phyloP scores from a whole-genome alignment of 1,284 basidiomycete genomes.

The Ustilago loliicola region DNA sequence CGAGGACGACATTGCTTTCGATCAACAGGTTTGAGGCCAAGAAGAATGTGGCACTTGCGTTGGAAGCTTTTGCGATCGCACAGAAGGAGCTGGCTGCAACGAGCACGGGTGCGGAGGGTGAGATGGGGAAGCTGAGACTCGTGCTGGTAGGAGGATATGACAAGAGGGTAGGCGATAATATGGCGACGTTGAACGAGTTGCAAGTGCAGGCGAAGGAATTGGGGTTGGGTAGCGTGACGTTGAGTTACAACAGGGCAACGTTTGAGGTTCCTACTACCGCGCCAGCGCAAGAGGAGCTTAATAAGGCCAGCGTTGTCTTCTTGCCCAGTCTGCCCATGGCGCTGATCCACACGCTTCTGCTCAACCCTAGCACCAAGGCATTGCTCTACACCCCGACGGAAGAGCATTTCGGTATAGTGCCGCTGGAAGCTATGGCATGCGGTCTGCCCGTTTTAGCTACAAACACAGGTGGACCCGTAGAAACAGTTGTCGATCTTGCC shows the following conservation, averaged over 20 bases:
- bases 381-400: constrained; percentile 93
- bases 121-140: constrained; percentile 40
- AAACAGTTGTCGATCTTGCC: constrained; percentile 80
- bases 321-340: constrained; percentile 63
- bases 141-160: constrained; percentile 80
- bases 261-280: constrained; percentile 66
- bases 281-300: constrained; percentile 32
- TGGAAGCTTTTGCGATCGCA: constrained; percentile 79
- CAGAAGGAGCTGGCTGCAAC: constrained; percentile 50
- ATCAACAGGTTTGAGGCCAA: constrained; percentile 96
- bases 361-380: constrained; percentile 40
- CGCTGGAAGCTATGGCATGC: constrained; percentile 93
- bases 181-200: constrained; percentile 73
- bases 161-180: constrained; percentile 79
- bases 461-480: constrained; percentile 89
- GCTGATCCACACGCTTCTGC: constrained; percentile 60
- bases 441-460: constrained; percentile 90
- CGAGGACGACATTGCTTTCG: constrained; percentile 82
- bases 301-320: constrained; percentile 51
- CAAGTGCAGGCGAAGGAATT: constrained; percentile 51
- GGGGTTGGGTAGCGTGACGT: constrained; percentile 72
- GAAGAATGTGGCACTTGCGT: constrained; percentile 87
- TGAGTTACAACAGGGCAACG: constrained; percentile 53
- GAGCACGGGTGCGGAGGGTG: constrained; percentile 7
- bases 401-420: constrained; percentile 97